phyloP scores from a whole-genome alignment of 164 flowering plant genomes.

The Vitis cinerea region DNA sequence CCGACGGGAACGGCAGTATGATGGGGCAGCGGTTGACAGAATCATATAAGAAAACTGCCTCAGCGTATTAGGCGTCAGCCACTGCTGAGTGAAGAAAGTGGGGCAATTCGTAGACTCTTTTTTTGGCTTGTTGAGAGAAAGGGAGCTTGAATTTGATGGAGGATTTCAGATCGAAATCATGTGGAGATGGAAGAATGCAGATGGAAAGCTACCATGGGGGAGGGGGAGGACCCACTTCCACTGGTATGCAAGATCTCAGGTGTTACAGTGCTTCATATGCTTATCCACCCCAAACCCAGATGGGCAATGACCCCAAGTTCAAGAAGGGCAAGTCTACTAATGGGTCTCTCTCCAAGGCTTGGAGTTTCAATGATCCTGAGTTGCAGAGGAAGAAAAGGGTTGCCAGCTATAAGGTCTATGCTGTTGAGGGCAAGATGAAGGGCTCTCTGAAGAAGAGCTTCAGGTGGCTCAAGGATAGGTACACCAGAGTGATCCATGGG shows the following conservation, averaged over 20 bases:
- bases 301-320: constrained; percentile 21
- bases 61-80: too few species aligned
- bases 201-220: constrained; percentile 12
- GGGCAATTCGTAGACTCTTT: too few species aligned
- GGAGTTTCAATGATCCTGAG: constrained; percentile 52
- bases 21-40: too few species aligned
- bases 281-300: constrained; percentile 12
- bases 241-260: constrained; percentile 36
- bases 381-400: constrained; percentile 53
- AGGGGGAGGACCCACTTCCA: neutral
- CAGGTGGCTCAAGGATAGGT: constrained; percentile 43
- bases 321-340: constrained; percentile 35
- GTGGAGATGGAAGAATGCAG: constrained; percentile 25
- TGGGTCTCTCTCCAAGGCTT: constrained; percentile 28
- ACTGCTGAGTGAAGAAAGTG: too few species aligned
- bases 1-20: too few species aligned
- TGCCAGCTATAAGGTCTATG: constrained; percentile 45
- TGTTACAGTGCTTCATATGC: constrained; percentile 45
- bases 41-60: too few species aligned
- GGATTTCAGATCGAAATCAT: constrained; percentile 43
- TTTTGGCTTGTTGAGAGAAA: too few species aligned
- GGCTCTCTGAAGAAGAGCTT: constrained; percentile 46
- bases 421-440: constrained; percentile 49
- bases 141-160: constrained; percentile 20
- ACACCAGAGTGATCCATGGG: constrained; percentile 24